These are phyloP conservation scores for Multifurca ochricompacta DNA, from an alignment of 768 basidiomycete species.

Conservation along the genomic window DNA sequence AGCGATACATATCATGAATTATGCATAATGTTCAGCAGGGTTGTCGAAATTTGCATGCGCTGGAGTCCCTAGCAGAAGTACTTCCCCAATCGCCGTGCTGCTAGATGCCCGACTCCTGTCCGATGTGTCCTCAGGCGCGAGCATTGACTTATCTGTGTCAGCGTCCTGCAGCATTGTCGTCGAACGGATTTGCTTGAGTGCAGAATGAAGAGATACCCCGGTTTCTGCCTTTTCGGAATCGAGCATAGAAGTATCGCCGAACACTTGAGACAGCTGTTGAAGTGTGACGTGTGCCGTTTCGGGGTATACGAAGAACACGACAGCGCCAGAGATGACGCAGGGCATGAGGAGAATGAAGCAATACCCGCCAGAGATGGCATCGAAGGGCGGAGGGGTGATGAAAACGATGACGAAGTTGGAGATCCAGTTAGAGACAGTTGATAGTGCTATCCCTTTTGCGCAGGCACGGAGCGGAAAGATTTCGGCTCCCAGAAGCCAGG, in stretches of 20 bases:
- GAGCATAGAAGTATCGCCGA: slow-evolving; percentile 31
- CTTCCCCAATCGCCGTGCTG: neutral
- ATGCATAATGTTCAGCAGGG: neutral
- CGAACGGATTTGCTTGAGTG: neutral
- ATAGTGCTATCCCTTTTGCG: slow-evolving; percentile 29
- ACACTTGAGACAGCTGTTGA: slow-evolving; percentile 43
- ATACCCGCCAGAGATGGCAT: slow-evolving; percentile 38
- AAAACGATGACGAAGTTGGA: slow-evolving; percentile 38
- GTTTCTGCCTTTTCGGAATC: neutral
- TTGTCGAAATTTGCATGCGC: neutral
- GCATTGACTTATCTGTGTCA: neutral
- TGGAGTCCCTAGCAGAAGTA: neutral
- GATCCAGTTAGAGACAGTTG: slow-evolving; percentile 28
- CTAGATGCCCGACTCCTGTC: slow-evolving; percentile 1
- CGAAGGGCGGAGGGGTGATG: slow-evolving; percentile 52
- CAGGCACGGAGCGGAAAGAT: slow-evolving; percentile 29
- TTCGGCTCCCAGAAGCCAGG: slow-evolving; percentile 29
- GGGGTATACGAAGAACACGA: slow-evolving; percentile 42
- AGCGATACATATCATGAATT: neutral
- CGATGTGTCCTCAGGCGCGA: neutral
- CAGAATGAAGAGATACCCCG: neutral
- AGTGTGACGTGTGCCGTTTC: slow-evolving; percentile 42
- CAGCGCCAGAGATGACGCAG: slow-evolving; percentile 36
- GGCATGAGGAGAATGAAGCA: slow-evolving; percentile 46
- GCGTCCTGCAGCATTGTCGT: neutral